phyloP scores from a whole-genome alignment of 805 yeast genomes.

The Metschnikowia continentalis region DNA sequence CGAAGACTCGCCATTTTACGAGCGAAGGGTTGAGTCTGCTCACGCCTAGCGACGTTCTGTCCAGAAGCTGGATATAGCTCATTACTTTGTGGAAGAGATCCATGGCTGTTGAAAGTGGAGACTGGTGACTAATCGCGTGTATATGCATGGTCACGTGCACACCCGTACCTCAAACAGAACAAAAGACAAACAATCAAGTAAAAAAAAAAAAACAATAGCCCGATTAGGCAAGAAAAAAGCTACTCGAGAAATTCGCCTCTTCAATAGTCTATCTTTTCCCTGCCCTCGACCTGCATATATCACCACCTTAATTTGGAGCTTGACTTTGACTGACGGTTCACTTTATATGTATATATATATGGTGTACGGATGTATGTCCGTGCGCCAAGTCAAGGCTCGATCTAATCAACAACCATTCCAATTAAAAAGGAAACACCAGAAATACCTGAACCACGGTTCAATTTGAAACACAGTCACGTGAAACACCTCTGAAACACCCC shows the following conservation, averaged over 20 bases:
- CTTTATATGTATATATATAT: background rate
- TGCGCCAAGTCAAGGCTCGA: too few relatives aligned
- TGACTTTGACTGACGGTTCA: background rate
- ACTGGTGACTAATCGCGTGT: background rate
- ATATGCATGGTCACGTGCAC: background rate
- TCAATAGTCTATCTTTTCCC: too few relatives aligned
- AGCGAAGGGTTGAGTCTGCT: slow-evolving; percentile 7
- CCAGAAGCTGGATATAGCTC: slow-evolving; percentile 20
- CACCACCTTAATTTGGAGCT: background rate
- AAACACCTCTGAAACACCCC: background rate
- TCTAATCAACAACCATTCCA: background rate
- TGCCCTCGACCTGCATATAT: too few relatives aligned
- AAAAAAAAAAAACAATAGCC: too few relatives aligned
- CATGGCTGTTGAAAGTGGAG: background rate
- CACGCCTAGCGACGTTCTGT: slow-evolving; percentile 25
- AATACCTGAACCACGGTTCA: background rate
- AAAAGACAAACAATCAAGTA: too few relatives aligned
- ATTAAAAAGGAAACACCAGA: background rate
- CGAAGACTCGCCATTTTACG: slow-evolving; percentile 18
- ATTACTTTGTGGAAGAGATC: slow-evolving; percentile 12
- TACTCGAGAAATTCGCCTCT: too few relatives aligned
- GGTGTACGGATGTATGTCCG: background rate
- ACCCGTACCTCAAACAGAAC: background rate
- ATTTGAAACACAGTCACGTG: background rate
- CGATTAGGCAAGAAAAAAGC: too few relatives aligned